Percentiles rank a stretch among this genome's conserved stretches.
These are phyloP conservation scores for Diaporthe sp. DNA, from an alignment of 2,329 filamentous ascomycete genomes.

Conservation along the genomic window DNA sequence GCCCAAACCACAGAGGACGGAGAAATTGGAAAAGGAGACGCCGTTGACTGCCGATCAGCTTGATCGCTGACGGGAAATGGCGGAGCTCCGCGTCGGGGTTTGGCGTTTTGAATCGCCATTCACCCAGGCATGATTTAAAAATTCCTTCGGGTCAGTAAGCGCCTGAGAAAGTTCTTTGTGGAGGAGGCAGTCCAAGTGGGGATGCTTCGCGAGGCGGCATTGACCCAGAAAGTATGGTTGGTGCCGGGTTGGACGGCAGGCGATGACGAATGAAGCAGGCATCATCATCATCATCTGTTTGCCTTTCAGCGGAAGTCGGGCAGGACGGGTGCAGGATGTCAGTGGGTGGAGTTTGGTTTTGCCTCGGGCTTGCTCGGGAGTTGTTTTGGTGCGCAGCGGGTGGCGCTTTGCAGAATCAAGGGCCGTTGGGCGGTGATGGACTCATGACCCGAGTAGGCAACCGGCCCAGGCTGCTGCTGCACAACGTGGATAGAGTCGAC, in stretches of 20 bases:
- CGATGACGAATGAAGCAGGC: constrained; percentile 15
- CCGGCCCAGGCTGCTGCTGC: neutral
- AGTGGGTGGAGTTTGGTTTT: constrained; percentile 27
- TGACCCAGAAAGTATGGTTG: constrained; percentile 12
- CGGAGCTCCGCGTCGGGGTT: constrained; percentile 22
- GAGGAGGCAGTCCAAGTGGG: constrained; percentile 16
- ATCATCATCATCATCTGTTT: constrained; percentile 16
- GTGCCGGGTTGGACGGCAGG: constrained; percentile 19
- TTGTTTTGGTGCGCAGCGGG: neutral
- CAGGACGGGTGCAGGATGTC: constrained; percentile 5
- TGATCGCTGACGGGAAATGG: constrained; percentile 11
- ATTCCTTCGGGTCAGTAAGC: constrained; percentile 9
- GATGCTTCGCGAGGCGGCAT: constrained; percentile 26
- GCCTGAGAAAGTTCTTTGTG: neutral
- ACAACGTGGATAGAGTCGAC: neutral
- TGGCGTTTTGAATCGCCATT: constrained; percentile 9
- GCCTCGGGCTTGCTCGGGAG: constrained; percentile 16
- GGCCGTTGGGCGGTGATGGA: constrained; percentile 4
- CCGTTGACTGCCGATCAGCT: constrained; percentile 23
- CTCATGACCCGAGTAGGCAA: constrained; percentile 6
- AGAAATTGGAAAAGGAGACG: constrained; percentile 27
- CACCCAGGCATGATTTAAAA: neutral
- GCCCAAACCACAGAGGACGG: constrained; percentile 7
- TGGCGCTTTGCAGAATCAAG: constrained; percentile 11
- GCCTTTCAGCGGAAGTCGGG: constrained; percentile 28